Conservation (phyloP, 176 grass and related monocot genomes). For the Musa itinerans region DNA sequence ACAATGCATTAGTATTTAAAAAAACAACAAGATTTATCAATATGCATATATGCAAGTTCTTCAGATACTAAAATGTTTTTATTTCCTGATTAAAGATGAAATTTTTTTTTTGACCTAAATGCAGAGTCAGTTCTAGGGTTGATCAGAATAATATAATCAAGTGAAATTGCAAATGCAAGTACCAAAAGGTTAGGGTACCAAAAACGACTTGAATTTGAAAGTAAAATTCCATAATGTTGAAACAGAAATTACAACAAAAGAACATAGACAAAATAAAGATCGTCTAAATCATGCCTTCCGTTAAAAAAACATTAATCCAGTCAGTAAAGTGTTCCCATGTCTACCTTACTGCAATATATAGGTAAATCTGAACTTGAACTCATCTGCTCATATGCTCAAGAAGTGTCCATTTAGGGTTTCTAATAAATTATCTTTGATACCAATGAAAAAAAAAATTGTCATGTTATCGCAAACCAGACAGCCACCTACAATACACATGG, state of each 20-base stretch:
- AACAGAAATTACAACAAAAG: neutral
- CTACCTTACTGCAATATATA: too few species aligned
- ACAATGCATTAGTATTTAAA: neutral
- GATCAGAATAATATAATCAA: neutral
- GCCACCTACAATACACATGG: too few species aligned
- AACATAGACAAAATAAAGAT: neutral
- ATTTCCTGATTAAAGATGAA: neutral
- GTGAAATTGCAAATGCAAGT: neutral
- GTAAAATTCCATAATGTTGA: neutral
- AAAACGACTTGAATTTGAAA: neutral
- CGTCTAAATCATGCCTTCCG: neutral
- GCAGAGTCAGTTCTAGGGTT: neutral
- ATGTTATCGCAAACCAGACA: too few species aligned
- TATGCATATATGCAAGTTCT: neutral
- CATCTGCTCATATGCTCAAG: too few species aligned
- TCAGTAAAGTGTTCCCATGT: too few species aligned
- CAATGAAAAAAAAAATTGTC: too few species aligned
- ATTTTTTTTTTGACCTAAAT: neutral
- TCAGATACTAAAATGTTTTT: neutral
- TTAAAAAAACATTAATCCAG: too few species aligned
- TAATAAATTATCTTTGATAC: too few species aligned
- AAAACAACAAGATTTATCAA: neutral
- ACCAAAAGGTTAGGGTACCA: neutral
- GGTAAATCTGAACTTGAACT: too few species aligned
- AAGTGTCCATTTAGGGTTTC: too few species aligned